phyloP scores from a whole-genome alignment of 768 basidiomycete species.

The Termitomyces sp. region DNA sequence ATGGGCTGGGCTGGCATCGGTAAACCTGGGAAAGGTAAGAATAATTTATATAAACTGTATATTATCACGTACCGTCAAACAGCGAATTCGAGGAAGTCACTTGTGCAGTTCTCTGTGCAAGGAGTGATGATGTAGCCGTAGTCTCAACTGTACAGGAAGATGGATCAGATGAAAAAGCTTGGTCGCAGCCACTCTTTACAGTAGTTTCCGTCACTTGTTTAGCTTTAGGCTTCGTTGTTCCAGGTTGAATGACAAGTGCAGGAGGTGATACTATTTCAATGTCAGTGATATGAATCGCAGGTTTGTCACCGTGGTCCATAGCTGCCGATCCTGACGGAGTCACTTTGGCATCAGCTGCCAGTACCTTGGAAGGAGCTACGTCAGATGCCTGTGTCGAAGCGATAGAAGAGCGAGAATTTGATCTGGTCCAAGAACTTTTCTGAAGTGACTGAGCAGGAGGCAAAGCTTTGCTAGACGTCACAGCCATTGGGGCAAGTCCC shows the following conservation, averaged over 20 bases:
- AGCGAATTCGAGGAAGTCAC: background rate
- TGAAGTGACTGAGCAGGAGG: constrained; percentile 21
- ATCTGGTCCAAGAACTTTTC: constrained; percentile 35
- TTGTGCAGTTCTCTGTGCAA: background rate
- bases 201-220: background rate
- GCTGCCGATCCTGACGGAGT: background rate
- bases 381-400: constrained; percentile 46
- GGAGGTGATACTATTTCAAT: background rate
- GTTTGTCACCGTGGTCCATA: background rate
- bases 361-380: constrained; percentile 16
- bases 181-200: background rate
- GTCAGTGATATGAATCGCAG: background rate
- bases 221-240: background rate
- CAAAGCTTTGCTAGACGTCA: constrained; percentile 4
- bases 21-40: background rate
- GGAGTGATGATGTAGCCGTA: background rate
- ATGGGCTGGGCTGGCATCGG: background rate
- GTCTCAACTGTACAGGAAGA: background rate
- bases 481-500: background rate
- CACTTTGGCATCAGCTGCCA: background rate
- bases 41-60: background rate
- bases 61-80: background rate
- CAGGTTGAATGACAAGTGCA: background rate
- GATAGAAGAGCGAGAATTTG: constrained; percentile 50
- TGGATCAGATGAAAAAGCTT: background rate